Base-by-base conservation (phyloP, 192 early-diverging fungal species). In the Endogone sp. region DNA sequence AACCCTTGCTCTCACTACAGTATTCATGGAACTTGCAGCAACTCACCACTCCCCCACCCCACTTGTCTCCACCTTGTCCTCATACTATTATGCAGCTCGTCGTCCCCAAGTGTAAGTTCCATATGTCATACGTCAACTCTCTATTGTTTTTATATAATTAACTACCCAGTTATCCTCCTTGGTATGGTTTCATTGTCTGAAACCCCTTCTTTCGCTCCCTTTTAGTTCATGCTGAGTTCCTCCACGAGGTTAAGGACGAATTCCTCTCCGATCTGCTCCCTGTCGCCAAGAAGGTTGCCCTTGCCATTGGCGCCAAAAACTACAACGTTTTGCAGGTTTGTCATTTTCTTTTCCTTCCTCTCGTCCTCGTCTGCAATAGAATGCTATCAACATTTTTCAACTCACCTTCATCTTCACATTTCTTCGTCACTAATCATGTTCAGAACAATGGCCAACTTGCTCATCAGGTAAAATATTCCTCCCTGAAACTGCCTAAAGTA, bases 311-410 rank as follows among this genome's bases (percentile, higher is more conserved):
- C 37, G 75, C 81, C 20, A 81, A 87, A 13, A 86, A 94, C 72
- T 98, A 98, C 87, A 98, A 98, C 81, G 80, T 98, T 66, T 78
- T 98, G 58, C 96, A 98, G 81, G 85, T 85, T 72, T 56, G 25
- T 22, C n/a, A 16, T 49, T 49, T 16, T 49, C 37, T 49, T 16
- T 49, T 1, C 6, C 37, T 49, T 49, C 16, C 37, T 49, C 37
- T 49, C 31, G n/a, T 59, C 23, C 8, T 76, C 29, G 4, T 49
- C 20, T 57, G 32, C 63, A 55, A 60, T 11, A 60, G 9, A 21
- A n/a, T n/a, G n/a, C n/a, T n/a, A n/a, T n/a, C n/a, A n/a, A n/a
- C n/a, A n/a, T n/a, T n/a, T n/a, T n/a, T n/a, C n/a, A n/a, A n/a
- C n/a, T n/a, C n/a, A n/a, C n/a, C n/a, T n/a, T n/a, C n/a, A n/a